Evolutionary conservation across 208 protist genomes (phyloP), one percentile per base, ranked within the genome.

Genomic region (Leishmania gerbilli): DNA sequence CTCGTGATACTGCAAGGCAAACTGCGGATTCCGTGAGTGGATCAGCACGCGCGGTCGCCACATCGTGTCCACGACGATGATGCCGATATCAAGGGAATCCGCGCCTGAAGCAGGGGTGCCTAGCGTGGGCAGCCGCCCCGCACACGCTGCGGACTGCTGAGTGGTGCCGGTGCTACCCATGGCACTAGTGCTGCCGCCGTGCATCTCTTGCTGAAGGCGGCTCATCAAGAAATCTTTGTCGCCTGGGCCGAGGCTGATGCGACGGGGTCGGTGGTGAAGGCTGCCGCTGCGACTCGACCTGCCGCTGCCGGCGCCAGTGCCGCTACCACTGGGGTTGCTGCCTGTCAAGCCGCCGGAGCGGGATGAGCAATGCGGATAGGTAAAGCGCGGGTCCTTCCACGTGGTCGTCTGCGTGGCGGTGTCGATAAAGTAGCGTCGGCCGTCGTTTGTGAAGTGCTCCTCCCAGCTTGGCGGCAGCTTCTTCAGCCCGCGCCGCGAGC

Each of bases 381-480:
- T 80, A 40, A 91, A 56, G 24, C 92, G 90, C 17, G 92, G 91
- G 80, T 97, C 90, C 2, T 89, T 81, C 91, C 89, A 96, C 40
- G 87, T 92, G 49, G 89, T 94, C 19, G 82, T 86, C 77, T 93
- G 84, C 9, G 81, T 90, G 40, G 76, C 80, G 47, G 88, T 92
- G 79, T 97, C 91, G 65, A 91, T 89, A 83, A 89, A 96, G 82
- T 95, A 96, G 45, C 87, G 82, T 13, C 89, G 84, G 27, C 92
- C 94, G 65, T 96, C 93, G 55, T 93, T 85, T 42, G 92, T 97
- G 83, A 93, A 91, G 81, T 87, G 81, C 83, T 95, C 92, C 82
- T 95, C 90, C 92, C 94, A 97, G 56, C 88, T 85, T 1, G 76
- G 56, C n/a, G 92, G 91, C 45, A 97, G 81, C 77, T 85, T 85